Evolutionary conservation across 202 grass and related monocot species (phyloP).

Genomic region (Carex arenaria): DNA sequence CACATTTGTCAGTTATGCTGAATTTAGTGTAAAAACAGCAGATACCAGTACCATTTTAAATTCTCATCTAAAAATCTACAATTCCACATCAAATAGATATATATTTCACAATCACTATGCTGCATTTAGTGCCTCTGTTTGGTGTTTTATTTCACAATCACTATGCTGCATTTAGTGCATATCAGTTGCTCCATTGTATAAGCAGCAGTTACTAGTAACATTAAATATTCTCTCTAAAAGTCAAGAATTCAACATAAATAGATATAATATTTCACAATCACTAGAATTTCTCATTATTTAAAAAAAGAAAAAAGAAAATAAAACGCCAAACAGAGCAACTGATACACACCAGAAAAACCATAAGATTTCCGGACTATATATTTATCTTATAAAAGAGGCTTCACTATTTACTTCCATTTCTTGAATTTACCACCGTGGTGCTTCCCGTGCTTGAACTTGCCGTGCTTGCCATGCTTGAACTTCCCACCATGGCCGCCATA

Average conservation of each 20-base stretch:
- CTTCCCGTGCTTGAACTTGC: constrained; percentile 69
- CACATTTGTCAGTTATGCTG: background rate
- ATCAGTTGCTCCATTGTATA: background rate
- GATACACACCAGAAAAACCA: background rate
- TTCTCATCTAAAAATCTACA: background rate
- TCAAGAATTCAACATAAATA: constrained; percentile 19
- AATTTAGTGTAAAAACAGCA: background rate
- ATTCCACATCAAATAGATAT: background rate
- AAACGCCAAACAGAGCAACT: background rate
- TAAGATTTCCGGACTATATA: background rate
- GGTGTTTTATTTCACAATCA: no score
- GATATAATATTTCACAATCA: constrained; percentile 25
- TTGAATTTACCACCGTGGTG: constrained; percentile 77
- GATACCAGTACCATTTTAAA: constrained; percentile 6
- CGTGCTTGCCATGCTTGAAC: constrained; percentile 39
- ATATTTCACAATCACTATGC: no score
- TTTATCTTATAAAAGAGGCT: background rate
- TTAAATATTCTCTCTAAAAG: background rate
- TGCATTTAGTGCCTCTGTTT: background rate
- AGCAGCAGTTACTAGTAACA: constrained; percentile 18
- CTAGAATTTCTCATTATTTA: constrained; percentile 7
- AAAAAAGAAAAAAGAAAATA: background rate
- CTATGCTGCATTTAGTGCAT: background rate
- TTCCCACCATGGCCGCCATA: constrained; percentile 14
- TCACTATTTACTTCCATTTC: constrained; percentile 75